Evolutionary conservation across 169 alveolate genomes (phyloP).

Genomic region (Babesia divergens): DNA sequence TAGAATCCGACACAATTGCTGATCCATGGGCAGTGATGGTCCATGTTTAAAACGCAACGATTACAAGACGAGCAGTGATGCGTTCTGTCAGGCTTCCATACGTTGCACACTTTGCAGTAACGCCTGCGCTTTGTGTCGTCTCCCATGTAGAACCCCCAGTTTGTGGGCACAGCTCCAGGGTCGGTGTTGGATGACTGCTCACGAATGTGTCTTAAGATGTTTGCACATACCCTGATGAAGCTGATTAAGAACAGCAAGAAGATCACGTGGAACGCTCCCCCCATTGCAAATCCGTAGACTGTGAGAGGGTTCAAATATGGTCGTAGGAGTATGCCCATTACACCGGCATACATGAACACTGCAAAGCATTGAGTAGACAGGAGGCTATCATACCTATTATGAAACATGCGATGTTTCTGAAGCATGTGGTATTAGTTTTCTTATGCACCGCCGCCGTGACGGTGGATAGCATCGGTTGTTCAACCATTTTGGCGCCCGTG

Average conservation of each 20-base stretch:
- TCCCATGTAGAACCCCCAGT: conserved; percentile 97
- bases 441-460: conserved; percentile 4
- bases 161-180: conserved; percentile 93
- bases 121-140: conserved; percentile 94
- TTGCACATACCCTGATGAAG: conserved; percentile 43
- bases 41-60: conserved; percentile 94
- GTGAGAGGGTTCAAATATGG: conserved; percentile 44
- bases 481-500: conserved; percentile 16
- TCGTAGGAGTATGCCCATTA: conserved; percentile 54
- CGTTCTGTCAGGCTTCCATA: conserved; percentile 97
- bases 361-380: not conserved
- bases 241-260: conserved; percentile 57
- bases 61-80: conserved; percentile 97
- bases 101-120: conserved; percentile 94
- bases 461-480: conserved; percentile 7
- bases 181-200: conserved; percentile 86
- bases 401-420: conserved; percentile 57
- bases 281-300: conserved; percentile 17
- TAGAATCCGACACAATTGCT: conserved; percentile 96
- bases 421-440: conserved; percentile 43
- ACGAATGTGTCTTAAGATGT: not conserved
- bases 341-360: conserved; percentile 63
- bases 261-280: conserved; percentile 30
- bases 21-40: conserved; percentile 99
- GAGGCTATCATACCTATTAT: conserved; percentile 24